Base-by-base conservation (phyloP, 306 rosid species). In the Lathyrus tuberosus region DNA sequence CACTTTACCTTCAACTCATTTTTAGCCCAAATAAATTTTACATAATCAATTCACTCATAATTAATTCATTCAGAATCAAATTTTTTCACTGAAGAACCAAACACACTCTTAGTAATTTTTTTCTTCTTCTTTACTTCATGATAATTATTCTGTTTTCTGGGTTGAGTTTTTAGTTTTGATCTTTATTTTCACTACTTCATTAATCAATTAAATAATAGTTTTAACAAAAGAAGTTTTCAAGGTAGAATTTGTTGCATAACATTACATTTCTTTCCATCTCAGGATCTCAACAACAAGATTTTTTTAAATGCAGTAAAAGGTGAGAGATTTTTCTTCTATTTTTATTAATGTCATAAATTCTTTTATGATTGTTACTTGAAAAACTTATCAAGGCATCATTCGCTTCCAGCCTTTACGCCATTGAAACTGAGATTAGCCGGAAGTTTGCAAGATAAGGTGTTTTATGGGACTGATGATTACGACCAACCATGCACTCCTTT, bases 401-500 rank as follows among this genome's bases (percentile, higher is more conserved):
- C 43, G 26, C 47, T 2, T 82, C 76, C 96, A 94, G 99, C 90
- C 8, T 94, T 94, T 84, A 75, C 91, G 4, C 97, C 99, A 5
- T 73, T 94, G 85, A 94, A 91, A 75, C 83, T 94, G 62, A 88
- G 97, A 86, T 78, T 94, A 79, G 97, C 97, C 11, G 99, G 99
- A 15, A 82, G 78, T 62, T 86, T 94, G 83, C 95, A 94, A 83
- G 99, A 94, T 33, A 85, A 86, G 84, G 70, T 91, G 51, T 71
- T 68, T 62, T 94, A 94, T 78, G 92, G 71, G 12, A 94, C 96
- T 48, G 86, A 81, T 38, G 96, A 85, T 71, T 44, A 79, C 62
- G 65, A 67, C 44, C 78, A 75, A 65, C 86, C 88, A 3, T 94
- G 97, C 44, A 70, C 74, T 65, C 86, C 86, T 58, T 91, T 94